These are phyloP conservation scores for Orbilia quercus DNA, from an alignment of 2,329 filamentous ascomycete species.

Conservation along the genomic window DNA sequence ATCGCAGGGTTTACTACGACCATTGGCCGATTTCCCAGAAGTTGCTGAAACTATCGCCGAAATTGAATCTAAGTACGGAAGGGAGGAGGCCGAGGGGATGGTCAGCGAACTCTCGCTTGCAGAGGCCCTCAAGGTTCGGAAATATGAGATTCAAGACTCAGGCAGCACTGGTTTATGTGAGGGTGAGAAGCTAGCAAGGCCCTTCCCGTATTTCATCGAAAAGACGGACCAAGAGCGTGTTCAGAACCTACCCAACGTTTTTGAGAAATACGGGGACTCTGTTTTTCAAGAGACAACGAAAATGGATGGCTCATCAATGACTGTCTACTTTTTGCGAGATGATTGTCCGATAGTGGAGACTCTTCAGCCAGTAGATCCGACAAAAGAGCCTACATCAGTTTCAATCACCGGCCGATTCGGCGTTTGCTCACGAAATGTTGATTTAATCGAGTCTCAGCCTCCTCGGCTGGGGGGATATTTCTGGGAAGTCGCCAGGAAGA, in stretches of 20 bases:
- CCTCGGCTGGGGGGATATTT: constrained; percentile 54
- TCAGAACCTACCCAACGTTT: constrained; percentile 59
- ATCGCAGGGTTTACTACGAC: constrained; percentile 61
- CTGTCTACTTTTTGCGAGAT: constrained; percentile 62
- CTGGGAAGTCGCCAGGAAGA: constrained; percentile 59
- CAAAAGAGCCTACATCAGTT: constrained; percentile 40
- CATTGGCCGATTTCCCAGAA: constrained; percentile 57
- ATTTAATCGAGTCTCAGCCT: constrained; percentile 59
- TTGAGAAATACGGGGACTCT: constrained; percentile 32
- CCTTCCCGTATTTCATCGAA: constrained; percentile 60
- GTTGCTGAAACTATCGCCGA: constrained; percentile 51
- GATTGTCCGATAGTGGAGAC: constrained; percentile 55
- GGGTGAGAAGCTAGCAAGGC: constrained; percentile 44
- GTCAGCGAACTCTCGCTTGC: constrained; percentile 60
- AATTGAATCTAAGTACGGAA: constrained; percentile 53
- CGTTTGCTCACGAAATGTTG: constrained; percentile 61
- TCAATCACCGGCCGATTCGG: constrained; percentile 61
- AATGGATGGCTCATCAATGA: constrained; percentile 64
- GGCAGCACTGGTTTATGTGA: not conserved
- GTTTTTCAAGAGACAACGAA: constrained; percentile 64
- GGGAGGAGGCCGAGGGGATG: constrained; percentile 37
- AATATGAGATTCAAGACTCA: constrained; percentile 58
- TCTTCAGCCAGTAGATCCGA: constrained; percentile 1
- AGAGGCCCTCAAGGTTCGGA: constrained; percentile 60
- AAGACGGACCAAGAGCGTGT: constrained; percentile 60